Base-by-base conservation (phyloP, 2,329 filamentous ascomycete genomes). In the Aspergillus fijiensis region DNA sequence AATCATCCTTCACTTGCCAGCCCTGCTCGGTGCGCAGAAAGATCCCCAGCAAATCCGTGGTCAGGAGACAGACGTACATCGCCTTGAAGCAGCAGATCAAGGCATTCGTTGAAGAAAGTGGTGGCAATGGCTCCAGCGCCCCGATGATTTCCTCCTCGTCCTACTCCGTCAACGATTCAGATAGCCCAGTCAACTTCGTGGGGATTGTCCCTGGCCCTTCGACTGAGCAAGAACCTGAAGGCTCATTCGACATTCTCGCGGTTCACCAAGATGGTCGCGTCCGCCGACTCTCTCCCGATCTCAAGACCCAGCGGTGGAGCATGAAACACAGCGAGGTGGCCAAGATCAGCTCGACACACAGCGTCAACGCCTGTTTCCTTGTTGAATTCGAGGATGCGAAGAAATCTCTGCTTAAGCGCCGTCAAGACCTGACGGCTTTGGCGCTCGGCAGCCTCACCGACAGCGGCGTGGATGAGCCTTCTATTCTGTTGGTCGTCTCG, bases 21-120 rank as follows among this genome's bases (percentile, higher is more conserved):
- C 85, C 86, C 55, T 85, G 80, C 69, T 88, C 85, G 25, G 77
- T 87, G 49, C 82, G 84, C 70, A 77, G 79, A 63, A 84, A 82
- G 69, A 71, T 77, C 49, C 68, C 73, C 31, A 77, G 77, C 33
- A 77, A 76, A 39, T 72, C 73, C 11, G 67, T 72, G 3, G 76
- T 81, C 1, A 80, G 79, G 58, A 80, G 86, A 67, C 82, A 81
- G 56, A 87, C 85, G 21, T 88, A 86, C 69, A 81, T 81, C 55
- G 81, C 81, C 5, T 72, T 82, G 4, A 77, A 75, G 58, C 74
- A 79, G 42, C 79, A 84, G 59, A 72, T 88, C 6, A 75, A 85
- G 39, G 82, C 80, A 60, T 86, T 86, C 60, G 74, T 78, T 19
- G 85, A 87, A 61, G 79, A 83, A 57, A 72, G 71, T 35, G 65